These are phyloP conservation scores for Aspergillus pseudoviridinutans DNA, from an alignment of 2,329 filamentous ascomycete species.

Conservation along the genomic window DNA sequence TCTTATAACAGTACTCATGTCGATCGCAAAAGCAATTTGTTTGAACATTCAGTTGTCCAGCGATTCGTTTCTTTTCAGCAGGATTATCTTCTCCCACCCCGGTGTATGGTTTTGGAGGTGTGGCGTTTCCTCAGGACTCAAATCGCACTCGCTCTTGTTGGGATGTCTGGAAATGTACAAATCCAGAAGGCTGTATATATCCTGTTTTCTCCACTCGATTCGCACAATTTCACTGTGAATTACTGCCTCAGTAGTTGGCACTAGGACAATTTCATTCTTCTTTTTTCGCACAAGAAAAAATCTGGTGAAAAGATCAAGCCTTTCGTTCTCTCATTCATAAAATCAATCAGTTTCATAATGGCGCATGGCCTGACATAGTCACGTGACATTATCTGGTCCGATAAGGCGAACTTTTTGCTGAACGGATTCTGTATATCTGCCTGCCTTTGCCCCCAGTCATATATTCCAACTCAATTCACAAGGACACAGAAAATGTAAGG, in stretches of 20 bases:
- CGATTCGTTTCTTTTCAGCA: not conserved
- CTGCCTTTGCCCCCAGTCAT: not conserved
- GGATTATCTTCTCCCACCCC: not conserved
- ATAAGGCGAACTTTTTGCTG: not conserved
- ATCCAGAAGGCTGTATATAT: not conserved
- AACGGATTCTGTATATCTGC: not conserved
- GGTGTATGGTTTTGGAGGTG: not conserved
- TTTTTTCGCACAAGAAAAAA: not conserved
- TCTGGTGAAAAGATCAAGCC: not conserved
- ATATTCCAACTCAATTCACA: not conserved
- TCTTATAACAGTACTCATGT: not conserved
- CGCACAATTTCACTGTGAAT: not conserved
- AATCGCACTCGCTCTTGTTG: not conserved
- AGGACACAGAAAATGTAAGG: not conserved
- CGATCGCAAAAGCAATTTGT: not conserved
- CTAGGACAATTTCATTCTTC: not conserved
- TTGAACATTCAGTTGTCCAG: not conserved
- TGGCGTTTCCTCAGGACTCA: not conserved
- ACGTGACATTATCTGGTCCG: not conserved
- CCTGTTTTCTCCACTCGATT: not conserved
- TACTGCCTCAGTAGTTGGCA: not conserved
- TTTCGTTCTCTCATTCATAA: not conserved
- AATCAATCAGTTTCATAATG: not conserved
- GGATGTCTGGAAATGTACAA: not conserved
- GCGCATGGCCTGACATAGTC: not conserved